Base-by-base conservation (phyloP, 1,139 yeast species). In the Pichia sp. region DNA sequence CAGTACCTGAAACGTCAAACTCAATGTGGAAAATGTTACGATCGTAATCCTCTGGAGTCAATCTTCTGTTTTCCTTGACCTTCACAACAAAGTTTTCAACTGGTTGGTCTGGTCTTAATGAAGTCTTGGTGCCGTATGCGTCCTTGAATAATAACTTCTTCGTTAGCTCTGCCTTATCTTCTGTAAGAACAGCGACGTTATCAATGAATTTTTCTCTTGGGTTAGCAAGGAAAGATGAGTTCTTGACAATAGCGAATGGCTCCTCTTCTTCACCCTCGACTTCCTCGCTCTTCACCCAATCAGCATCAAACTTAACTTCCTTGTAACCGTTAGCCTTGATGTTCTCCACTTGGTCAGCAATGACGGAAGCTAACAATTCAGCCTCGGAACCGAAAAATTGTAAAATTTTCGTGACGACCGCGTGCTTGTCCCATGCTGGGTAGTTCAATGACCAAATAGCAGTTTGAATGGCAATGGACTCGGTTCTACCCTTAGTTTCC, bases 21-120 rank as follows among this genome's bases (percentile, higher is more conserved):
- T 91, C 97, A 51, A 91, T 82, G 59, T 91, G 96, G 87, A 91
- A 91, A 55, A 91, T 88, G 62, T 91, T 84, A 66, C 98, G 84
- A 43, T 85, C 85, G 60, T 91, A 91, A 53, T 84, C 91, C 29
- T 55, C 56, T 10, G 97, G 97, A n/a, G 97, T 91, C 47, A 91
- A 82, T 55, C 97, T 77, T 63, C 77, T 80, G 67, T 87, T 88
- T 55, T 84, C 94, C 60, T 86, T 84, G 34, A 91, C 97, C 61
- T 81, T 85, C 40, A 87, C 94, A 37, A 87, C 73, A 54, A 78
- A 87, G 64, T 84, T 88, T 60, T 81, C 69, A 37, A 83, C 83
- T 18, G 96, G 87, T 46, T 86, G 69, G 51, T 91, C 97, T 16
- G 98, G 98, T 63, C 96, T 81, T 52, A 88, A 70, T 8, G 68